These are phyloP conservation scores for Fraxinus pennsylvanica DNA, from an alignment of 257 asterid species.

Conservation along the genomic window DNA sequence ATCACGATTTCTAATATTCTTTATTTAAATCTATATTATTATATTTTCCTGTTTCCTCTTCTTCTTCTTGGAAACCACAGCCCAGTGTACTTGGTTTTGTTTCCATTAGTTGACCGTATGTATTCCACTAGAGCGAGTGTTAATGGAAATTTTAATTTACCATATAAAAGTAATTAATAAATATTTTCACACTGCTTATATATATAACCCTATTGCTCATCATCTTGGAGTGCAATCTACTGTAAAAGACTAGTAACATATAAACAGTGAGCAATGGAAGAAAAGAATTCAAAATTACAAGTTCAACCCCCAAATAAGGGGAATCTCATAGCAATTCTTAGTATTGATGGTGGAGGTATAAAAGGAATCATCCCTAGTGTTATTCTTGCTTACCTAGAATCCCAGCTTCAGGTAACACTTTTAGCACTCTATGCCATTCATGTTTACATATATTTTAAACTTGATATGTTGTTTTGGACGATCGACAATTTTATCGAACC, in stretches of 20 bases:
- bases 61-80: background rate
- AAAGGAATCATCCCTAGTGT: slow-evolving; percentile 59
- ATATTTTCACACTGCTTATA: background rate
- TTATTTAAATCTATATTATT: background rate
- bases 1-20: background rate
- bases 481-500: no score
- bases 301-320: slow-evolving; percentile 42
- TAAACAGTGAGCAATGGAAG: slow-evolving; percentile 23
- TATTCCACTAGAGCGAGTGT: background rate
- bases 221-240: background rate
- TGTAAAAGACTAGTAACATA: background rate
- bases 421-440: background rate
- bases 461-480: no score
- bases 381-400: slow-evolving; percentile 47
- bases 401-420: slow-evolving; percentile 53
- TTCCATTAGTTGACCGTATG: background rate
- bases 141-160: background rate
- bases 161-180: background rate
- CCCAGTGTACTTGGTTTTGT: background rate
- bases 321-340: slow-evolving; percentile 42
- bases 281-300: background rate
- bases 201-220: background rate
- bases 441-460: no score
- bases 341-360: slow-evolving; percentile 62
- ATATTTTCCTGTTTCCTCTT: background rate